Evolutionary conservation across 306 rosid species (phyloP).

Genomic region (Calophaca sinica): DNA sequence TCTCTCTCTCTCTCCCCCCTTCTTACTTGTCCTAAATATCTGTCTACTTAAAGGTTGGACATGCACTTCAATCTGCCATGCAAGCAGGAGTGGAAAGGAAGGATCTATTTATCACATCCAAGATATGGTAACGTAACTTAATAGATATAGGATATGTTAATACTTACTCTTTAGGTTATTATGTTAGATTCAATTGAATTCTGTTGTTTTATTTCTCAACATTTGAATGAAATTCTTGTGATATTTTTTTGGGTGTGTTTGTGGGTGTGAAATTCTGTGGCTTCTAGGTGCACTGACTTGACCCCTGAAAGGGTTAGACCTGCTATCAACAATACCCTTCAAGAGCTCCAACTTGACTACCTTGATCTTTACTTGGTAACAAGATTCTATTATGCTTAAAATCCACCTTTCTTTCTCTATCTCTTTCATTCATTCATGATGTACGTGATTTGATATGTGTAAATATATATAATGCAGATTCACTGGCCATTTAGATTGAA

Average conservation of each 20-base stretch:
- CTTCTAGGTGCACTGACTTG: conserved; percentile 67
- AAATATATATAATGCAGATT: conserved; percentile 44
- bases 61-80: conserved; percentile 63
- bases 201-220: background rate
- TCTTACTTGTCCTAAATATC: conserved; percentile 10
- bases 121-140: conserved; percentile 55
- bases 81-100: conserved; percentile 64
- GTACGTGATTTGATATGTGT: conserved; percentile 11
- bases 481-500: conserved; percentile 63
- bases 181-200: conserved; percentile 29
- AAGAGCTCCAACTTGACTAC: conserved; percentile 71
- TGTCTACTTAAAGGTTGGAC: conserved; percentile 53
- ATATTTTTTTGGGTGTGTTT: background rate
- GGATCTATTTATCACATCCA: conserved; percentile 64
- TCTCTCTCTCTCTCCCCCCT: background rate
- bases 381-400: background rate
- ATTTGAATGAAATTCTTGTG: conserved; percentile 25
- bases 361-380: conserved; percentile 69
- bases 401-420: background rate
- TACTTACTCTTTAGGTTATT: background rate
- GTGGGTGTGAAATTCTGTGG: background rate
- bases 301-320: conserved; percentile 70
- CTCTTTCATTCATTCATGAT: background rate
- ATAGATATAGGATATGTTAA: background rate
- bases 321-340: conserved; percentile 61